Conservation (phyloP, 2,329 filamentous ascomycete genomes). For the Mycosphaerella sp. region DNA sequence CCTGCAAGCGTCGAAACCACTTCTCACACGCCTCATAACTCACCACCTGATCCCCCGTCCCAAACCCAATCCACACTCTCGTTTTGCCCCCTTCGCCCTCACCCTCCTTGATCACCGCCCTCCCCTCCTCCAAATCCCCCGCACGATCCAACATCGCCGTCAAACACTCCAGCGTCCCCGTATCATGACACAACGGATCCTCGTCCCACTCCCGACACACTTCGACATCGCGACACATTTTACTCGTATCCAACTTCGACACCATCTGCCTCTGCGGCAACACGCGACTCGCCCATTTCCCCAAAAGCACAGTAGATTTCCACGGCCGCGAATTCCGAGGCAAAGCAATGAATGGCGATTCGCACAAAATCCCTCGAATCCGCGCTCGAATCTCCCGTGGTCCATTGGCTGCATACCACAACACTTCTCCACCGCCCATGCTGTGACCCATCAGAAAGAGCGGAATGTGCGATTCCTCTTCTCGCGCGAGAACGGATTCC, state of each 20-base stretch:
- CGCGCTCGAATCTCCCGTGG: conserved; percentile 49
- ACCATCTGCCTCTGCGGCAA: conserved; percentile 62
- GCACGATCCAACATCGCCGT: conserved; percentile 72
- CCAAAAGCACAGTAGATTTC: conserved; percentile 56
- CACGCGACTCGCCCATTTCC: conserved; percentile 60
- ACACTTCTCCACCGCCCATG: conserved; percentile 77
- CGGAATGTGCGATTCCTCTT: conserved; percentile 39
- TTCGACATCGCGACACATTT: conserved; percentile 61
- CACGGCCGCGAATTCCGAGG: conserved; percentile 59
- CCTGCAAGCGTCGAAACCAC: conserved; percentile 53
- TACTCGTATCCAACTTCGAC: conserved; percentile 56
- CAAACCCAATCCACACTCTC: conserved; percentile 67
- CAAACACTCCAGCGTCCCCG: conserved; percentile 76
- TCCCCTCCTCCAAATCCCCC: conserved; percentile 52
- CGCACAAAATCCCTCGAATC: conserved; percentile 67
- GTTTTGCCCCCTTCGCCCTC: conserved; percentile 50
- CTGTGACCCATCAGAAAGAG: conserved; percentile 84
- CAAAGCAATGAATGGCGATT: conserved; percentile 74
- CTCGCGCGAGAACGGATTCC: conserved; percentile 30
- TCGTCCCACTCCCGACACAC: conserved; percentile 55
- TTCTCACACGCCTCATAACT: conserved; percentile 58
- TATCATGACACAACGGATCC: conserved; percentile 72
- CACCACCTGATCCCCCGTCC: conserved; percentile 65
- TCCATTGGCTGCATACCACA: conserved; percentile 52
- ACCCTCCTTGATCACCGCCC: conserved; percentile 40